Conservation (phyloP, 257 asterid genomes). For the Forsythia viridissima region DNA sequence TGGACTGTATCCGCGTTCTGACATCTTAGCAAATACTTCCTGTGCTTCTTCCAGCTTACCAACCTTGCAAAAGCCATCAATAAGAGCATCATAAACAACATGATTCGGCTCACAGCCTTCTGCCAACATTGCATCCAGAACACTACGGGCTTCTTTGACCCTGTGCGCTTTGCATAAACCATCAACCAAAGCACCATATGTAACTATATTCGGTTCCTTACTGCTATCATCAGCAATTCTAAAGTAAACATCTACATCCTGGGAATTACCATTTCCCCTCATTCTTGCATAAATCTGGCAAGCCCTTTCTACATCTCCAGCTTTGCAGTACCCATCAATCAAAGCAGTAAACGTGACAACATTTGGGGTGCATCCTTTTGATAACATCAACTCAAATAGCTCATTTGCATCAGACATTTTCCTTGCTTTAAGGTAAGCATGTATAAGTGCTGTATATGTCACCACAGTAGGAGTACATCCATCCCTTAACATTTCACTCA, state of each 20-base stretch:
- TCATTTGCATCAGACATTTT: constrained; percentile 65
- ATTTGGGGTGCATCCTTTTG: constrained; percentile 78
- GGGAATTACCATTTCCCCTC: constrained; percentile 54
- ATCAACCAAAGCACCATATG: constrained; percentile 89
- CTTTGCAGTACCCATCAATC: constrained; percentile 93
- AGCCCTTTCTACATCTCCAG: constrained; percentile 77
- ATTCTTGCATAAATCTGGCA: constrained; percentile 77
- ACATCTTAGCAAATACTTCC: constrained; percentile 73
- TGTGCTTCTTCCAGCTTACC: constrained; percentile 95
- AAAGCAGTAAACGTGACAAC: constrained; percentile 82
- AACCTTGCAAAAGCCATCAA: constrained; percentile 91
- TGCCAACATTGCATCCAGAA: constrained; percentile 65
- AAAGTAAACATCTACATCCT: constrained; percentile 73
- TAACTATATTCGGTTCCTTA: constrained; percentile 67
- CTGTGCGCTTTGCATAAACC: constrained; percentile 90
- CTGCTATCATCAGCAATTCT: constrained; percentile 38
- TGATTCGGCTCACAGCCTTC: constrained; percentile 82
- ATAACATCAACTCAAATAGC: constrained; percentile 76
- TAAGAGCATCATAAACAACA: constrained; percentile 80
- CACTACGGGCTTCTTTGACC: constrained; percentile 73
- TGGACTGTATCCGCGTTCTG: constrained; percentile 67
- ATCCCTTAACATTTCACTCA: constrained; percentile 72
- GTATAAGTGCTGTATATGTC: constrained; percentile 86
- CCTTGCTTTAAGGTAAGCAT: constrained; percentile 86
- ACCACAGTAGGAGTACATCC: constrained; percentile 87